These are phyloP conservation scores for Scutellaria baicalensis DNA, from an alignment of 257 asterid species.

Conservation along the genomic window DNA sequence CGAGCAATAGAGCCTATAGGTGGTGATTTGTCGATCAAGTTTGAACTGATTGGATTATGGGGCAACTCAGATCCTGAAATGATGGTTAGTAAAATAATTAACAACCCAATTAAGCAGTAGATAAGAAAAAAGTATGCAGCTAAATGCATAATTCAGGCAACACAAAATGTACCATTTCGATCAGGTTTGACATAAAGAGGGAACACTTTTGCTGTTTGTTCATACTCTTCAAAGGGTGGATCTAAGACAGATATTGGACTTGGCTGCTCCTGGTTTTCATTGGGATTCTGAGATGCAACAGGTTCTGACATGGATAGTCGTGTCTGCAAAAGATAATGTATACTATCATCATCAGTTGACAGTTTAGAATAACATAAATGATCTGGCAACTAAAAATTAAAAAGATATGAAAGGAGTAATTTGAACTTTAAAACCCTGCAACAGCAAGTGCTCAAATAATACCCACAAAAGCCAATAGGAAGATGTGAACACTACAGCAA, in stretches of 20 bases:
- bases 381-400: not conserved
- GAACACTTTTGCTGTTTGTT: constrained; percentile 27
- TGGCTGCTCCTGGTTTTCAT: constrained; percentile 81
- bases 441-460: not conserved
- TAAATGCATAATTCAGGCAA: not conserved
- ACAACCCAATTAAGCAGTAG: not conserved
- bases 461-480: not conserved
- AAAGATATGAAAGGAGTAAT: not conserved
- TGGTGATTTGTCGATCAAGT: constrained; percentile 89
- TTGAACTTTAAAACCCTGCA: not conserved
- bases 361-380: not conserved
- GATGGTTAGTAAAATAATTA: constrained; percentile 1
- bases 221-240: constrained; percentile 61
- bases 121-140: not conserved
- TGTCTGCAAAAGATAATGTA: constrained; percentile 36
- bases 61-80: constrained; percentile 50
- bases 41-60: constrained; percentile 37
- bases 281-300: constrained; percentile 32
- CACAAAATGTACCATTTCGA: constrained; percentile 33
- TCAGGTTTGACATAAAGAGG: constrained; percentile 36
- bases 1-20: constrained; percentile 94
- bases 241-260: constrained; percentile 90
- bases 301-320: constrained; percentile 24
- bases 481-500: not conserved
- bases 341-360: not conserved